Percentiles rank a stretch among this genome's conserved stretches.
These are phyloP conservation scores for Theobroma grandiflorum DNA, from an alignment of 441 rosid species.

Conservation along the genomic window DNA sequence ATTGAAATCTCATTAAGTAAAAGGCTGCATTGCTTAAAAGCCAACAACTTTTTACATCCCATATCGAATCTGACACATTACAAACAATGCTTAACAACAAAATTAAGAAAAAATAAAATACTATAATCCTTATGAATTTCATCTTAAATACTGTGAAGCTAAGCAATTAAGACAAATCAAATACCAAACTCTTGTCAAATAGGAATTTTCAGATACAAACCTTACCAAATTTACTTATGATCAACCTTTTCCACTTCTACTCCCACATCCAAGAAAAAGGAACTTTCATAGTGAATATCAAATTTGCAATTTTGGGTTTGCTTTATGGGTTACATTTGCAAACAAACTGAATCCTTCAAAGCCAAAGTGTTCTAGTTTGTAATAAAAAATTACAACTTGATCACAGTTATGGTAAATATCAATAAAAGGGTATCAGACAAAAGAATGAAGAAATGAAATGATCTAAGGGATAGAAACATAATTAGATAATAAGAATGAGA, in stretches of 20 bases:
- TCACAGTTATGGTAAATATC: neutral
- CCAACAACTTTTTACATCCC: neutral
- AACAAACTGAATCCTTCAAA: neutral
- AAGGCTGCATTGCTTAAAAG: neutral
- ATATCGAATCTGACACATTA: neutral
- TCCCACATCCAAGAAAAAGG: neutral
- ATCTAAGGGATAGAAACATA: neutral
- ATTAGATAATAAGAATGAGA: neutral
- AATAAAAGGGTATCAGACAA: constrained; percentile 5
- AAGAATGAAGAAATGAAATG: neutral
- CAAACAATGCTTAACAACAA: neutral
- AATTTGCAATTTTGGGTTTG: neutral
- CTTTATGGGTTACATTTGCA: neutral
- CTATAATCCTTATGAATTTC: neutral
- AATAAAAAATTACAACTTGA: neutral
- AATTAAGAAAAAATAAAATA: neutral
- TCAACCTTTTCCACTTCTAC: neutral
- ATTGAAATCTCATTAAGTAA: neutral
- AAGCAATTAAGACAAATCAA: constrained; percentile 1
- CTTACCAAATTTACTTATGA: neutral
- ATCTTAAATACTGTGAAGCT: neutral
- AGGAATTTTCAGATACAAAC: neutral
- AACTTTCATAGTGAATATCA: neutral
- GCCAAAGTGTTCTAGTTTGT: neutral
- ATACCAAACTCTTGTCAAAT: neutral